These are phyloP conservation scores for Clarireedia paspali DNA, from an alignment of 2,329 filamentous ascomycete species.

Conservation along the genomic window DNA sequence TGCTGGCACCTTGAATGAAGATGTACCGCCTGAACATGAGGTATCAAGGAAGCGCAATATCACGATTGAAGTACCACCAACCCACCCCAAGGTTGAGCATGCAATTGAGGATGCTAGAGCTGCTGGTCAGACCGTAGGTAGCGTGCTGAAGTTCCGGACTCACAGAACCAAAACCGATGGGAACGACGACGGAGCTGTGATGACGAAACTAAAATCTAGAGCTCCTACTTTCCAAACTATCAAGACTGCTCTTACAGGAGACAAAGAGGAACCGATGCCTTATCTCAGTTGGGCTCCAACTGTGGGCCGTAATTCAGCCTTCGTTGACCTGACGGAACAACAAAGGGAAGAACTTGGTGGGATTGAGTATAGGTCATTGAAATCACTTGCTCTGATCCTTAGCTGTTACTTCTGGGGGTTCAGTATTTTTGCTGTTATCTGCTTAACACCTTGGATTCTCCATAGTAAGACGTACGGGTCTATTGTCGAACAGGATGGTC, in stretches of 20 bases:
- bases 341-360: constrained; percentile 93
- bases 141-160: constrained; percentile 36
- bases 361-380: constrained; percentile 90
- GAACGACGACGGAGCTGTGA: constrained; percentile 25
- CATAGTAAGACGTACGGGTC: constrained; percentile 52
- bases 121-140: constrained; percentile 16
- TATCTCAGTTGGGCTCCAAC: constrained; percentile 95
- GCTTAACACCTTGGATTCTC: constrained; percentile 74
- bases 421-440: constrained; percentile 66
- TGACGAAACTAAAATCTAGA: constrained; percentile 10
- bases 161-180: constrained; percentile 30
- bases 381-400: constrained; percentile 74
- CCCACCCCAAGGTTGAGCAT: constrained; percentile 22
- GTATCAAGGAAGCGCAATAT: constrained; percentile 22
- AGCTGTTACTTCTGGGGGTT: constrained; percentile 78
- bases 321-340: constrained; percentile 78
- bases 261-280: constrained; percentile 57
- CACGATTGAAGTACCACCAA: constrained; percentile 19
- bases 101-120: constrained; percentile 22
- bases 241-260: constrained; percentile 32
- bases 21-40: constrained; percentile 16
- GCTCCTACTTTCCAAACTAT: constrained; percentile 49
- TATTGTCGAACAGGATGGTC: constrained; percentile 53
- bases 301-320: constrained; percentile 85
- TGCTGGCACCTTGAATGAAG: constrained; percentile 9